Percentiles rank a stretch among this genome's conserved stretches.
These are phyloP conservation scores for Phytophthora tentaculata DNA, from an alignment of 352 stramenopile species.

Conservation along the genomic window DNA sequence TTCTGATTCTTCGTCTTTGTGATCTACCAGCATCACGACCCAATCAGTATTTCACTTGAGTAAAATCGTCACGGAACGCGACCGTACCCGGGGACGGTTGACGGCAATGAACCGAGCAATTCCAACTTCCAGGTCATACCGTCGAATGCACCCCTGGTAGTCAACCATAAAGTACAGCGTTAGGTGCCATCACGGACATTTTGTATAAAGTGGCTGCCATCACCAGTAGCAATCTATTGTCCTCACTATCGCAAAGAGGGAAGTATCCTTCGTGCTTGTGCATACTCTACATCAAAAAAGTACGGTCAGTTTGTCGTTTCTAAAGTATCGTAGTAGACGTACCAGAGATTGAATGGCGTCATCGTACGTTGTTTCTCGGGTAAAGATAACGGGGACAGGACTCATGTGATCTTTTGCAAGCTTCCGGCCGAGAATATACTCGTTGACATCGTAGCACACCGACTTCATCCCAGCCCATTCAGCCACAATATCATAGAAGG, in stretches of 20 bases:
- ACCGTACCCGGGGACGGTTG: slow-evolving; percentile 59
- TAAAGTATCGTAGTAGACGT: slow-evolving; percentile 5
- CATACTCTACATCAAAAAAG: slow-evolving; percentile 43
- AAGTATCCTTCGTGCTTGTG: slow-evolving; percentile 82
- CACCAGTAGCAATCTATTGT: slow-evolving; percentile 61
- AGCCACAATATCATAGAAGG: slow-evolving; percentile 87
- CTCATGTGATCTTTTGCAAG: slow-evolving; percentile 74
- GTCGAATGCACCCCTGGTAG: slow-evolving; percentile 66
- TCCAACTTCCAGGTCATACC: slow-evolving; percentile 76
- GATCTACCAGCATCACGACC: slow-evolving; percentile 40
- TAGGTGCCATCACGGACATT: neutral
- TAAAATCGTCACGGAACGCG: neutral
- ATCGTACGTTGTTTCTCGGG: slow-evolving; percentile 76
- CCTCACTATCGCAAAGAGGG: slow-evolving; percentile 66
- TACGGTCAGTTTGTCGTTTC: neutral
- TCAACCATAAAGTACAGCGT: neutral
- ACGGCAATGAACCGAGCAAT: slow-evolving; percentile 79
- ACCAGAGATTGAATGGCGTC: slow-evolving; percentile 75
- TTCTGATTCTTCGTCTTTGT: slow-evolving; percentile 49
- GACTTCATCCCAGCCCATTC: slow-evolving; percentile 77
- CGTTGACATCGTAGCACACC: slow-evolving; percentile 85
- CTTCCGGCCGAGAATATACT: slow-evolving; percentile 77
- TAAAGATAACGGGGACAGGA: slow-evolving; percentile 64
- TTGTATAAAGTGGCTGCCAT: neutral
- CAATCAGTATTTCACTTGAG: neutral